Base-by-base conservation (phyloP, 164 flowering plant genomes). In the Buxus sempervirens region DNA sequence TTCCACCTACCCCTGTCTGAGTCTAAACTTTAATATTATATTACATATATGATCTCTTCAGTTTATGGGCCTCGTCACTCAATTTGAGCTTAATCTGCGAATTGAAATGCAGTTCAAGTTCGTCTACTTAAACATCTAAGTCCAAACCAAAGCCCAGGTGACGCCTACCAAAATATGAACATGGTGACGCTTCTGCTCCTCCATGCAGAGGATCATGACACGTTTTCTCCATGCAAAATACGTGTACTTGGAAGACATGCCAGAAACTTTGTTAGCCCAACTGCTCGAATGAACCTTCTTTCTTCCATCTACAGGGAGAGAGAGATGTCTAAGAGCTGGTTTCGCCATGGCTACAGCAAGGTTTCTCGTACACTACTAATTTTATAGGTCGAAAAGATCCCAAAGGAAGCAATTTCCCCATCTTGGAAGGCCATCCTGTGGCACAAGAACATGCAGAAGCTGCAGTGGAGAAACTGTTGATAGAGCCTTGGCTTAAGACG, bases 401-500 rank as follows among this genome's bases (percentile, higher is more conserved):
- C 0, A 67, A 60, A 45, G 26, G 25, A 5, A 56, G 10, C 0
- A 58, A 79, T 0, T 91, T 89, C 38, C 84, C 89, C 0, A 64
- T 80, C 0, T 73, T 91, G 36, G 75, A 84, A 63, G 85, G 77
- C 4, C 89, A 83, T 65, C 86, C 86, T 0, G 74, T 48, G 0
- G 84, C 80, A 9, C 80, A 82, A 68, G 74, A 81, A 42, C 77
- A 79, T 64, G 86, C 93, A 26, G 77, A 86, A 70, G 81, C 62
- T 59, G 77, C 80, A 0, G 67, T 77, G 15, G 82, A 85, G n/a
- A n/a, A n/a, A n/a, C n/a, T n/a, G 83, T 81, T 69, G 2, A 78
- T 85, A 21, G 95, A 89, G 80, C 96, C 93, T 10, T 87, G 96
- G 98, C 82, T 92, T 0, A 90, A 90, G 79, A 77, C 88, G 4